These are phyloP conservation scores for Linnemannia hyalina DNA, from an alignment of 192 early-diverging fungal species.

Conservation along the genomic window DNA sequence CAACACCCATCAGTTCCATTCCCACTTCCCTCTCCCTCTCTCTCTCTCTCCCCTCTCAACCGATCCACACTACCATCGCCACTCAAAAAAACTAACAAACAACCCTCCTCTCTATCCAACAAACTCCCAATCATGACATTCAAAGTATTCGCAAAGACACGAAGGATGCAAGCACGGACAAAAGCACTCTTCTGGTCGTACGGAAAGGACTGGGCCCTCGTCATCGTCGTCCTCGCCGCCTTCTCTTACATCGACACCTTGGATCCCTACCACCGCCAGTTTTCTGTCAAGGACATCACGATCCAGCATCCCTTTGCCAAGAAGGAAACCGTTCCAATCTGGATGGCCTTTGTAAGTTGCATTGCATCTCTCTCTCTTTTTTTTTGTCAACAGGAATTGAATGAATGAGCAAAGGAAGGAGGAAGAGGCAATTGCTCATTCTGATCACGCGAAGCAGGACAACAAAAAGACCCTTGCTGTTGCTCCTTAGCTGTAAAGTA, in stretches of 20 bases:
- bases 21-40: background rate
- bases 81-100: too few species aligned
- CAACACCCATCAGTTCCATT: too few species aligned
- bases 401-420: background rate
- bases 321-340: constrained; percentile 64
- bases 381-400: background rate
- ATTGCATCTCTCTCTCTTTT: background rate
- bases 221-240: constrained; percentile 67
- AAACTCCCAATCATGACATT: background rate
- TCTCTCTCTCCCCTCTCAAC: background rate
- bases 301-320: constrained; percentile 74
- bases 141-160: constrained; percentile 2
- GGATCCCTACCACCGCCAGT: constrained; percentile 81
- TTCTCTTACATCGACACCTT: constrained; percentile 71
- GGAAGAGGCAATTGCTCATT: background rate
- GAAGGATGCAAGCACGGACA: constrained; percentile 25
- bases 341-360: constrained; percentile 52
- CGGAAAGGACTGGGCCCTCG: constrained; percentile 62
- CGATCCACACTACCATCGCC: background rate
- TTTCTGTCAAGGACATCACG: constrained; percentile 77
- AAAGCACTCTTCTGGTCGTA: constrained; percentile 32
- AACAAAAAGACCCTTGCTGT: too few species aligned
- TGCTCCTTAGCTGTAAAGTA: too few species aligned
- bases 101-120: background rate
- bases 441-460: background rate